phyloP scores from a whole-genome alignment of 2,329 filamentous ascomycete genomes.

The Venturiaceae sp. region DNA sequence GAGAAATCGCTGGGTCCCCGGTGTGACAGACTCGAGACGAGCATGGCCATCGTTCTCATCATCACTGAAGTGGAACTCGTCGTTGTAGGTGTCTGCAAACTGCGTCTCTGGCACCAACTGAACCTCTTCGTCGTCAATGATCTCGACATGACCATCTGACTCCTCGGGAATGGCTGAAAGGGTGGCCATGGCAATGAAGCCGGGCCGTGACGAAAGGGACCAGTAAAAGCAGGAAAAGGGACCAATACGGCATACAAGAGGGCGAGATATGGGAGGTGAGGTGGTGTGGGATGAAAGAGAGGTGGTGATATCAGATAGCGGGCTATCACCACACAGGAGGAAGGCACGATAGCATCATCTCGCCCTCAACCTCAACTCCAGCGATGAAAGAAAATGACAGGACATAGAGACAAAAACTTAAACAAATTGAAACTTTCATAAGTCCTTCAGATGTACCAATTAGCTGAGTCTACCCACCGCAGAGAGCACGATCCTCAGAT shows the following conservation, averaged over 20 bases:
- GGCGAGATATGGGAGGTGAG: neutral
- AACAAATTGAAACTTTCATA: no score
- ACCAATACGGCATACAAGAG: neutral
- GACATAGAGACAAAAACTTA: no score
- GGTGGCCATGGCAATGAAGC: neutral
- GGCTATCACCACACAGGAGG: neutral
- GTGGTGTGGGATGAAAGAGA: neutral
- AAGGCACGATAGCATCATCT: neutral
- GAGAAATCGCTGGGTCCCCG: neutral
- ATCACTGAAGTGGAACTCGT: neutral
- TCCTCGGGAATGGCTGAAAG: neutral
- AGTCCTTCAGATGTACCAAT: no score
- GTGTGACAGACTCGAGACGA: neutral
- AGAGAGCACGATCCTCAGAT: no score
- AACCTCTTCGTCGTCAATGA: neutral
- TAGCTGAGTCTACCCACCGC: no score
- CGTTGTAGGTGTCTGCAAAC: neutral
- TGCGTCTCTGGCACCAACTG: neutral
- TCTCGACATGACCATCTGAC: neutral
- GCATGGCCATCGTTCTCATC: neutral
- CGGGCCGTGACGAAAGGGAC: neutral
- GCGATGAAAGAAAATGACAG: no score
- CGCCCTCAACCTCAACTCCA: neutral
- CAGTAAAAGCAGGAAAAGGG: neutral
- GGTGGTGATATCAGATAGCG: neutral